phyloP scores from a whole-genome alignment of 257 asterid genomes.

The Osmanthus fragrans region DNA sequence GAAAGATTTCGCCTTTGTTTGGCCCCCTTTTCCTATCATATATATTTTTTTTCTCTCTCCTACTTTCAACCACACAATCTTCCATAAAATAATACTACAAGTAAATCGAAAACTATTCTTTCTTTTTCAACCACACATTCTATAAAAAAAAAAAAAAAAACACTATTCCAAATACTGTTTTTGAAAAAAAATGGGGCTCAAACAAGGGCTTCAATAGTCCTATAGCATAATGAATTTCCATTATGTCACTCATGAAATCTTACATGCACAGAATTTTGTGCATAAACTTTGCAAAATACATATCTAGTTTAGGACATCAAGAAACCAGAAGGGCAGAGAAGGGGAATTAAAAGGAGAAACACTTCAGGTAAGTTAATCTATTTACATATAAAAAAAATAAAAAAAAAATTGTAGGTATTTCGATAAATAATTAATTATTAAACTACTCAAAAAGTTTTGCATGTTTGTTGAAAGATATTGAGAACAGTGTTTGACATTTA shows the following conservation, averaged over 20 bases:
- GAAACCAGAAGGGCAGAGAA: background rate
- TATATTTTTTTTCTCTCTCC: too few species aligned
- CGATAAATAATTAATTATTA: background rate
- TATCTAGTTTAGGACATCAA: conserved; percentile 1
- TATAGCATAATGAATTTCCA: background rate
- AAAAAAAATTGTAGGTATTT: background rate
- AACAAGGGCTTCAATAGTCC: conserved; percentile 9
- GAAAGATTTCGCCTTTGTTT: too few species aligned
- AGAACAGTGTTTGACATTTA: background rate
- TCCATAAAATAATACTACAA: too few species aligned
- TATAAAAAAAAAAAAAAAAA: too few species aligned
- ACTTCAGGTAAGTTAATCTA: background rate
- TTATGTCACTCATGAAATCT: background rate
- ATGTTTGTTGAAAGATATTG: background rate
- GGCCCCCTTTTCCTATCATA: too few species aligned
- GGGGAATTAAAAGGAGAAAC: too few species aligned
- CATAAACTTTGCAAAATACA: conserved; percentile 8
- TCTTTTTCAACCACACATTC: too few species aligned
- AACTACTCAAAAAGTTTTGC: background rate
- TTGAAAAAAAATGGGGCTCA: too few species aligned
- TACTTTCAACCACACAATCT: too few species aligned
- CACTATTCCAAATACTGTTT: too few species aligned
- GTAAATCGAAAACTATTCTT: too few species aligned
- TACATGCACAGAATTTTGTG: background rate
- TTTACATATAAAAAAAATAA: background rate